Percentiles rank a stretch among this genome's conserved stretches.
Conservation (phyloP, 2,329 filamentous ascomycete species). For the Penicillium griseofulvum region DNA sequence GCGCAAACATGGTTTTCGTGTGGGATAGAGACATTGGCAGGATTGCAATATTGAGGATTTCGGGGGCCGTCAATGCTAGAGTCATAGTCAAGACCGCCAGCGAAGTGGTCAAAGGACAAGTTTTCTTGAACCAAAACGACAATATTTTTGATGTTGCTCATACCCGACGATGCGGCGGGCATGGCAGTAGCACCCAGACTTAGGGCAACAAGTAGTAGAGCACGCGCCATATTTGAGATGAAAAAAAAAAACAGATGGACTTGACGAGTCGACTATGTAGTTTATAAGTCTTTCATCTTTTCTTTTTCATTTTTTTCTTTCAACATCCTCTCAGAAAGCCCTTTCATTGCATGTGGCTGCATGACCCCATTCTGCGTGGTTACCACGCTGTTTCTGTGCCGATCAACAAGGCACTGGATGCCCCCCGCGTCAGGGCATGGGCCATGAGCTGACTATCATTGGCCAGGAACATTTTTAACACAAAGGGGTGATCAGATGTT, state of each 20-base stretch:
- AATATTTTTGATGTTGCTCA: constrained; percentile 48
- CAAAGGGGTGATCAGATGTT: neutral
- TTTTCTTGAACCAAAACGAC: constrained; percentile 49
- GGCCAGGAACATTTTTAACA: neutral
- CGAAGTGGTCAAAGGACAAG: constrained; percentile 42
- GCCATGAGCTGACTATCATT: constrained; percentile 1
- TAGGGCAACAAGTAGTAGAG: constrained; percentile 8
- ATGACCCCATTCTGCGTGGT: neutral
- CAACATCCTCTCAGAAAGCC: neutral
- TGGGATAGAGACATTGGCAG: constrained; percentile 31
- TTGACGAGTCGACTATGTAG: neutral
- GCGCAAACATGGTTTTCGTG: constrained; percentile 36
- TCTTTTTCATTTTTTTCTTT: no score
- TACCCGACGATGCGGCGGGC: constrained; percentile 7
- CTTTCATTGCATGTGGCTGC: constrained; percentile 3
- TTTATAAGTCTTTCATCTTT: neutral
- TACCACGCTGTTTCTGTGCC: neutral
- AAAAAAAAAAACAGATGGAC: neutral
- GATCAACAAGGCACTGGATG: neutral
- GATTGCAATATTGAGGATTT: constrained; percentile 40
- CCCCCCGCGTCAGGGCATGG: constrained; percentile 6
- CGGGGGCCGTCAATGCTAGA: constrained; percentile 36
- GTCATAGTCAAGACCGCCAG: constrained; percentile 42
- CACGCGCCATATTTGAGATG: constrained; percentile 2
- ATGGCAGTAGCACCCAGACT: constrained; percentile 6